A percentile compares a stretch with the other conserved stretches of the same genome.
These are phyloP conservation scores for Colletotrichum melonis DNA, from an alignment of 2,329 filamentous ascomycete genomes.

Conservation along the genomic window DNA sequence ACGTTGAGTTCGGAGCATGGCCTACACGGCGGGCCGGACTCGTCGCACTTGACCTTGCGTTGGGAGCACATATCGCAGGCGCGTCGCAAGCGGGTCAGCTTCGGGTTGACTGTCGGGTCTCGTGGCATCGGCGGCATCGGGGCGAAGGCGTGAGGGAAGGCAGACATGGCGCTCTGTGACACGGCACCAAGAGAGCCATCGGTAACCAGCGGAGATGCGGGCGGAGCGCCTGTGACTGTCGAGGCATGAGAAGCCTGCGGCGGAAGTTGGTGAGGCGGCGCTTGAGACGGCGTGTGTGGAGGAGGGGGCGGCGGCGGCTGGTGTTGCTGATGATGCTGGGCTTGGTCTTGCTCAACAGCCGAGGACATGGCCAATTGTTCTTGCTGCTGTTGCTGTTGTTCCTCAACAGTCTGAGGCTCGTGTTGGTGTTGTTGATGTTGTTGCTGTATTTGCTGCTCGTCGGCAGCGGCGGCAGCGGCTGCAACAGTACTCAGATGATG, in stretches of 20 bases:
- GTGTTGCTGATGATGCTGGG: conserved; percentile 24
- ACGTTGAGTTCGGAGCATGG: conserved; percentile 68
- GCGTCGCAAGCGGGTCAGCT: conserved; percentile 66
- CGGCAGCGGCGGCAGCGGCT: conserved; percentile 37
- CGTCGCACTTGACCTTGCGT: conserved; percentile 72
- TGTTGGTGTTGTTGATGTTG: conserved; percentile 18
- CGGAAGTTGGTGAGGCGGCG: conserved; percentile 34
- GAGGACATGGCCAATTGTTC: conserved; percentile 7
- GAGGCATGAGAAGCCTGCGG: conserved; percentile 11
- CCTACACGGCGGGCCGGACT: conserved; percentile 65
- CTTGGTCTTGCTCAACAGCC: conserved; percentile 6
- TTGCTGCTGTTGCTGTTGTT: conserved; percentile 7
- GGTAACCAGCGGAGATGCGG: background rate
- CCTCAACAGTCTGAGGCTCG: conserved; percentile 12
- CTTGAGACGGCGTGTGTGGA: conserved; percentile 12
- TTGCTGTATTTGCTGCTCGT: conserved; percentile 18
- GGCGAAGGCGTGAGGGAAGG: conserved; percentile 21
- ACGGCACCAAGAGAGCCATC: conserved; percentile 13
- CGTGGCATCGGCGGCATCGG: conserved; percentile 35
- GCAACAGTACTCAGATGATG: conserved; percentile 44
- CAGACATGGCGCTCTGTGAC: background rate
- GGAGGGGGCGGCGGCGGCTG: conserved; percentile 18
- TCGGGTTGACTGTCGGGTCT: conserved; percentile 58
- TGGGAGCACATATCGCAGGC: conserved; percentile 72
- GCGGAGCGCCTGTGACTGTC: background rate